Conservation (phyloP, 1,284 basidiomycete species). For the Moniliophthora roreri region DNA sequence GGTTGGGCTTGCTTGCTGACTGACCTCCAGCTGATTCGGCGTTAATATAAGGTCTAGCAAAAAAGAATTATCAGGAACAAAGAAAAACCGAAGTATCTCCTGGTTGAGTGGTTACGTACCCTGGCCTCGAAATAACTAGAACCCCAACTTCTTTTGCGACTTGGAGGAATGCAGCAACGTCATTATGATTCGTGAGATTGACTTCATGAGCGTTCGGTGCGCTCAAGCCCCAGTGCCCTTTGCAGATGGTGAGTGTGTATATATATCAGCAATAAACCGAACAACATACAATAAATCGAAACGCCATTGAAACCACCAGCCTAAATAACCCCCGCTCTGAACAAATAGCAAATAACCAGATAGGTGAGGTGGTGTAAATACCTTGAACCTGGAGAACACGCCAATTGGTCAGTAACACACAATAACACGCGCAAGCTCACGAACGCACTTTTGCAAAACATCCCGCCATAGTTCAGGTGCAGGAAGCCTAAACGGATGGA, state of each 20-base stretch:
- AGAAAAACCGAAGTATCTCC: neutral
- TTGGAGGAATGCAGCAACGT: constrained; percentile 37
- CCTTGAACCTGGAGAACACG: constrained; percentile 37
- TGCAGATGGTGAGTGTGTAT: neutral
- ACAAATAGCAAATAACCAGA: neutral
- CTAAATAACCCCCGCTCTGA: constrained; percentile 22
- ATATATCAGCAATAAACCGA: neutral
- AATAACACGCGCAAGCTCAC: no score
- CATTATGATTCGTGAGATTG: constrained; percentile 34
- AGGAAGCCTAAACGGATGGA: constrained; percentile 49
- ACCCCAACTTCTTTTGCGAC: constrained; percentile 44
- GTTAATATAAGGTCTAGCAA: constrained; percentile 31
- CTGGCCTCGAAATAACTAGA: constrained; percentile 44
- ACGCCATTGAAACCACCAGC: constrained; percentile 50
- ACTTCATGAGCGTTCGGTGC: constrained; percentile 32
- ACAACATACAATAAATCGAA: constrained; percentile 36
- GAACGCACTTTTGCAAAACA: constrained; percentile 35
- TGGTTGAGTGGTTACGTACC: constrained; percentile 30
- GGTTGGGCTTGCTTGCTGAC: neutral
- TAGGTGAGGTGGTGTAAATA: neutral
- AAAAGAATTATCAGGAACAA: neutral
- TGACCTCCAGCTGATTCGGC: constrained; percentile 38
- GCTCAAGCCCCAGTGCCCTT: constrained; percentile 46
- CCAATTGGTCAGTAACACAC: no score
- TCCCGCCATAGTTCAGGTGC: constrained; percentile 48